Evolutionary conservation across 192 early-diverging fungal genomes (phyloP).

Genomic region (Linnemannia elongata): DNA sequence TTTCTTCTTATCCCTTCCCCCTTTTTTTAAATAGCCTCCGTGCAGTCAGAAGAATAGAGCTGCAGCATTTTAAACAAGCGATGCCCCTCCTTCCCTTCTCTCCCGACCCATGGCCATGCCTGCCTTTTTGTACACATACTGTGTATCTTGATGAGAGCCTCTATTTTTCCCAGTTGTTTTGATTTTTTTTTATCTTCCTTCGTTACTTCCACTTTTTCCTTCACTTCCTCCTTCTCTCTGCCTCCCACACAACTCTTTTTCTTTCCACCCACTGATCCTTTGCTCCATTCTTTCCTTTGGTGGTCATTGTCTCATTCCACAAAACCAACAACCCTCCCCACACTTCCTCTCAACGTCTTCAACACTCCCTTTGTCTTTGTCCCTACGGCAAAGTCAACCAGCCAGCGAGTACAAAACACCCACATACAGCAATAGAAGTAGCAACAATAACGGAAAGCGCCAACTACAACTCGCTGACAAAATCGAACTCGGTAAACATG

Average conservation of each 20-base stretch:
- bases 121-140: too few relatives aligned
- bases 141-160: too few relatives aligned
- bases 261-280: background rate
- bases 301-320: background rate
- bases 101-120: too few relatives aligned
- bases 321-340: background rate
- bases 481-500: constrained; percentile 11
- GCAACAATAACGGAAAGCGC: background rate
- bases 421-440: background rate
- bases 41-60: too few relatives aligned
- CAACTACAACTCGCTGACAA: background rate
- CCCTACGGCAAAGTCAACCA: background rate
- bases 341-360: background rate
- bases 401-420: background rate
- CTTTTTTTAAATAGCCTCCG: too few relatives aligned
- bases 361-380: too few relatives aligned
- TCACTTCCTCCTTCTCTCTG: background rate
- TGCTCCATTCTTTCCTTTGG: background rate
- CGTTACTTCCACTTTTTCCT: background rate
- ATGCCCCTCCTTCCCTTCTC: too few relatives aligned
- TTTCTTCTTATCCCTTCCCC: too few relatives aligned
- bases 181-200: background rate
- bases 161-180: too few relatives aligned
- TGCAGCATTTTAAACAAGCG: too few relatives aligned
- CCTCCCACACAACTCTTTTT: background rate